phyloP scores from a whole-genome alignment of 2,329 filamentous ascomycete species.

The Diplodia sapinea region DNA sequence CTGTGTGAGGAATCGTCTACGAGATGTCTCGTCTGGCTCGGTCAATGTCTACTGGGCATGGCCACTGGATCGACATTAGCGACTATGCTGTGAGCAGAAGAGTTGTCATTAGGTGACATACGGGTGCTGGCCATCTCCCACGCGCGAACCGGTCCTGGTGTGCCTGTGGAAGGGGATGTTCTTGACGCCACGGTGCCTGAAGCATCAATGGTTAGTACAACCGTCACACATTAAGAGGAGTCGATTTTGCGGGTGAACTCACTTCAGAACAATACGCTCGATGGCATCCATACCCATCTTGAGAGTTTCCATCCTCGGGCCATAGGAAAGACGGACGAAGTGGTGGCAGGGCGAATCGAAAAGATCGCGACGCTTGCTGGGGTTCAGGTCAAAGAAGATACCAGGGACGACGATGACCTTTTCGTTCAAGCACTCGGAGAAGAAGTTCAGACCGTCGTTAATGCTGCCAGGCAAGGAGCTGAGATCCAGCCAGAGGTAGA shows the following conservation, averaged over 20 bases:
- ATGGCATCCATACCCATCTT: constrained; percentile 50
- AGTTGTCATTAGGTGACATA: not conserved
- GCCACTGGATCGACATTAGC: constrained; percentile 10
- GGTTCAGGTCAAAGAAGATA: constrained; percentile 98
- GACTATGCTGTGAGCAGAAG: too few relatives aligned
- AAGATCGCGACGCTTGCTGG: constrained; percentile 82
- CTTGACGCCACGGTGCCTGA: constrained; percentile 19
- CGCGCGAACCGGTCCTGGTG: constrained; percentile 11
- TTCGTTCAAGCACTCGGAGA: constrained; percentile 89
- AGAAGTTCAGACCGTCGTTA: constrained; percentile 94
- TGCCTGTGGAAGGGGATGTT: constrained; percentile 12
- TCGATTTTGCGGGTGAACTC: constrained; percentile 33
- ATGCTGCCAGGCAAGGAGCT: constrained; percentile 76
- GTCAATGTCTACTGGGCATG: constrained; percentile 1
- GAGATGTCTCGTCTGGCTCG: constrained; percentile 3
- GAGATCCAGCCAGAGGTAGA: constrained; percentile 83
- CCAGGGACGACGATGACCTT: constrained; percentile 96
- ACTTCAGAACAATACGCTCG: constrained; percentile 49
- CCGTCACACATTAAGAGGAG: not conserved
- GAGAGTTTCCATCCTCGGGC: constrained; percentile 49
- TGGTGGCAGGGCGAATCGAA: constrained; percentile 91
- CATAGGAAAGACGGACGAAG: constrained; percentile 51
- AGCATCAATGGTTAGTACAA: not conserved
- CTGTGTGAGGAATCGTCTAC: constrained; percentile 5
- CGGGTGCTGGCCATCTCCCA: constrained; percentile 12